A percentile compares a stretch with the other conserved stretches of the same genome.
These are phyloP conservation scores for Halteria grandinella DNA, from an alignment of 73 alveolate genomes.

Conservation along the genomic window DNA sequence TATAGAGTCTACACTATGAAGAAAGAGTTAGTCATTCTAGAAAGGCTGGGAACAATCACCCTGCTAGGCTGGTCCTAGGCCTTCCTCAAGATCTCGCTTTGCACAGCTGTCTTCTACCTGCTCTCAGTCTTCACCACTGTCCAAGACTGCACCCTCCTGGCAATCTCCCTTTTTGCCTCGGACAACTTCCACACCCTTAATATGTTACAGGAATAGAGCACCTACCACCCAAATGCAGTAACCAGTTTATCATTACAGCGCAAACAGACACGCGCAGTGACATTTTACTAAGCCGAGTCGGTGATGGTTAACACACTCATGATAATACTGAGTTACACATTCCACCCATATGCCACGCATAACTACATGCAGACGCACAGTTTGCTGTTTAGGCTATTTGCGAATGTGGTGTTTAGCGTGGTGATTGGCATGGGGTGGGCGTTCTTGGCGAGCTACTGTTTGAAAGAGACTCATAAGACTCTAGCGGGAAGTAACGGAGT, in stretches of 20 bases:
- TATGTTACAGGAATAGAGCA: constrained; percentile 12
- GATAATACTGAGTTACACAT: constrained; percentile 8
- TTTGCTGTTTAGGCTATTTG: constrained; percentile 13
- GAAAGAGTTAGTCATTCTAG: constrained; percentile 24
- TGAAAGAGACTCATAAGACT: too few species aligned
- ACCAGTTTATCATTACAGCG: too few species aligned
- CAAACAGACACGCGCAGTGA: neutral
- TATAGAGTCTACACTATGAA: constrained; percentile 41
- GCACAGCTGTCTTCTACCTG: neutral
- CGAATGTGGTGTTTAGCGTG: constrained; percentile 23
- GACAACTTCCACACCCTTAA: constrained; percentile 2
- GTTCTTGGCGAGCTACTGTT: constrained; percentile 20
- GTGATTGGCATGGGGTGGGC: constrained; percentile 19
- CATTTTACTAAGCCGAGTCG: constrained; percentile 16
- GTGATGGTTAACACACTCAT: constrained; percentile 6
- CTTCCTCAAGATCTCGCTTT: neutral
- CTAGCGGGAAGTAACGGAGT: too few species aligned
- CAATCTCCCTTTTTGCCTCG: constrained; percentile 25
- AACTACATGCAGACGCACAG: neutral
- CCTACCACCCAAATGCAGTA: too few species aligned
- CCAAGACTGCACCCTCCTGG: constrained; percentile 1
- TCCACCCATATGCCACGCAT: neutral
- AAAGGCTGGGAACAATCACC: constrained; percentile 22
- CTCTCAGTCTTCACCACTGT: neutral
- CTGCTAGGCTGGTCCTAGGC: neutral